Evolutionary conservation across 2,329 filamentous ascomycete genomes (phyloP).

Genomic region (Emmonsiellopsis sp.): DNA sequence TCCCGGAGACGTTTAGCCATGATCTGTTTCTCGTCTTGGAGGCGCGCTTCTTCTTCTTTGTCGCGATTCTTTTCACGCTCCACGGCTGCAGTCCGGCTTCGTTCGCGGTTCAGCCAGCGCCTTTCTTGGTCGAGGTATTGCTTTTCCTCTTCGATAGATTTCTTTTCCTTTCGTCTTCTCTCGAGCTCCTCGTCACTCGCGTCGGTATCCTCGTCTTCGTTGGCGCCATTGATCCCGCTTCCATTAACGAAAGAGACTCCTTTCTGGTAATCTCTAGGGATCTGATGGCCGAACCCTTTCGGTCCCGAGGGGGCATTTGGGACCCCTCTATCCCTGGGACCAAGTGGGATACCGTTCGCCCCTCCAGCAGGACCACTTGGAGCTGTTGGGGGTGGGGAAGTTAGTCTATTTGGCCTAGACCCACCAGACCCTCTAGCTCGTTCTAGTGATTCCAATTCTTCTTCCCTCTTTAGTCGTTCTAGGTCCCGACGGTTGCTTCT

Average conservation of each 20-base stretch:
- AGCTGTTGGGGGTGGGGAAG: conserved; percentile 58
- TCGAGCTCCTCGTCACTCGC: conserved; percentile 82
- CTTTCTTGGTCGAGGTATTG: conserved; percentile 76
- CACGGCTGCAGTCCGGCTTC: conserved; percentile 70
- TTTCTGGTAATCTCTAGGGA: conserved; percentile 64
- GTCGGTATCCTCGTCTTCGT: conserved; percentile 72
- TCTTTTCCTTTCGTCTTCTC: conserved; percentile 58
- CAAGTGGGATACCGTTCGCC: conserved; percentile 67
- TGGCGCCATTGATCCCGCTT: conserved; percentile 53
- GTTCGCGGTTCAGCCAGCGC: conserved; percentile 83
- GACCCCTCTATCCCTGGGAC: conserved; percentile 57
- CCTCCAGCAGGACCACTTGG: conserved; percentile 53
- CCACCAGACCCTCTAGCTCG: conserved; percentile 58
- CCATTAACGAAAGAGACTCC: conserved; percentile 78
- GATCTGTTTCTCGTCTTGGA: conserved; percentile 54
- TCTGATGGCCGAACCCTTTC: conserved; percentile 52
- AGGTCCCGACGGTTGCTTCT: conserved; percentile 79
- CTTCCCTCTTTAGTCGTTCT: conserved; percentile 77
- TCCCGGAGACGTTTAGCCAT: conserved; percentile 62
- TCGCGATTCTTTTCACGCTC: conserved; percentile 78
- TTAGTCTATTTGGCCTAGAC: conserved; percentile 54
- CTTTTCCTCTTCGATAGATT: conserved; percentile 67
- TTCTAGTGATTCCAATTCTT: conserved; percentile 84
- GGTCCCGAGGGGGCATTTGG: conserved; percentile 68
- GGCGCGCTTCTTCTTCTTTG: conserved; percentile 59